Evolutionary conservation across 352 stramenopile species (phyloP), one percentile per base, ranked within the genome.

Genomic region (Peronosclerospora sorghi): DNA sequence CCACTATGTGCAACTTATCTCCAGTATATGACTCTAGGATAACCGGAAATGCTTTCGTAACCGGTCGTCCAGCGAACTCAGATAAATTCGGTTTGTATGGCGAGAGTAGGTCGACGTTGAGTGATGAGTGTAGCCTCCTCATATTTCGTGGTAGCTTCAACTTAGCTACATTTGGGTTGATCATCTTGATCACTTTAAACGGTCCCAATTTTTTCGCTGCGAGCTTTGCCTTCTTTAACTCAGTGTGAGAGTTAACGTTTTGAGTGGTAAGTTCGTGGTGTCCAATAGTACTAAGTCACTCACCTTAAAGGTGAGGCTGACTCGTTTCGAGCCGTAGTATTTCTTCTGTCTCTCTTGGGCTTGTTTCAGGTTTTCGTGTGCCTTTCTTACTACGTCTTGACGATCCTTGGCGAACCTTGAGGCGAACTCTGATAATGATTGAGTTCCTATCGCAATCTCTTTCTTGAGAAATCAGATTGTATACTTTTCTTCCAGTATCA

Each of bases 301-400:
- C 7, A 30, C n/a, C 19, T 60, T 54, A 35, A 48, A 54, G 2
- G 26, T 18, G 27, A 35, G 10, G 20, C 32, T 43, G 30, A 14
- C 42, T 20, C 40, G 17, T 54, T 54, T 7, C 3, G 26, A 34
- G 36, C 54, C 48, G 27, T 45, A 55, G 18, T 49, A 54, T 15
- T 49, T 42, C 10, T 50, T 55, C 12, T 55, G 26, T 20, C 30
- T 34, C 13, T 36, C 34, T 36, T 54, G 32, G 27, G 39, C 39
- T 41, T 48, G 21, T 20, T 41, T 8, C 5, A 48, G 20, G 37
- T 44, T 35, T 19, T 45, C 21, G 2, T 36, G 41, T 32, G 30
- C 46, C n/a, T 13, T 9, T 13, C 30, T 32, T 26, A 55, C 35
- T 24, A 52, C 45, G 15, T 52, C 26, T 41, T 58, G 50, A 17